Evolutionary conservation across 2,329 filamentous ascomycete genomes (phyloP), one percentile per base, ranked within the genome.

Genomic region (Colletotrichum zoysiae): DNA sequence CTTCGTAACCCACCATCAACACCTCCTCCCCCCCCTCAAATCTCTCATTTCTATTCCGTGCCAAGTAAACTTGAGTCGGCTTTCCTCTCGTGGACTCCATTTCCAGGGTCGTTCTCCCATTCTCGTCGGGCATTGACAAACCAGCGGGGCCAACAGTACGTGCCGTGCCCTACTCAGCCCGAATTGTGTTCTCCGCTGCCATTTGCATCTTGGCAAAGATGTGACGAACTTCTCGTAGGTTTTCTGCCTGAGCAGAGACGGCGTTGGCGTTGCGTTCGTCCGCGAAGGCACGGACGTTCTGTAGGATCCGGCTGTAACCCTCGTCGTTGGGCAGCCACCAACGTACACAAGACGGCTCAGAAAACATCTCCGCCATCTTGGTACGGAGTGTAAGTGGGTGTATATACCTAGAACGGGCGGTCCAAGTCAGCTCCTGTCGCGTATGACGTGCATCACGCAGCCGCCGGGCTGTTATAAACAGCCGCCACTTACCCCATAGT

Each of bases 271-370:
- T 93, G 59, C 94, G 89, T 74, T 96, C 93, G 76, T 93, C 91
- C 38, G 95, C 93, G 81, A 97, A 95, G 53, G 90, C 88, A 26
- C 95, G 92, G 73, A 97, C 91, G 65, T 89, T 92, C 63, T 91
- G 91, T 65, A 98, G 86, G 53, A 97, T 89, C 0, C 89, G 88
- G 14, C 89, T 91, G 76, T 93, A 93, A 1, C 89, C 90, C 82
- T 95, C 92, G 74, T 94, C 89, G 79, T 96, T 88, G 2, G 95
- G 93, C 3, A 98, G 87, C 96, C 96, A 99, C 94, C 95, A 98
- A 69, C 91, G 87, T 56, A 89, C 89, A 65, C 95, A 90, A 26
- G 91, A 90, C 18, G 89, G 87, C 55, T 93, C 88, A 71, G 88
- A 85, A 86, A 96, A 97, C 33, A 94, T 81, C 58, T 92, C 88